Percentiles rank a stretch among this genome's conserved stretches.
These are phyloP conservation scores for Hypoxylon trugodes DNA, from an alignment of 495 filamentous ascomycete genomes.

Conservation along the genomic window DNA sequence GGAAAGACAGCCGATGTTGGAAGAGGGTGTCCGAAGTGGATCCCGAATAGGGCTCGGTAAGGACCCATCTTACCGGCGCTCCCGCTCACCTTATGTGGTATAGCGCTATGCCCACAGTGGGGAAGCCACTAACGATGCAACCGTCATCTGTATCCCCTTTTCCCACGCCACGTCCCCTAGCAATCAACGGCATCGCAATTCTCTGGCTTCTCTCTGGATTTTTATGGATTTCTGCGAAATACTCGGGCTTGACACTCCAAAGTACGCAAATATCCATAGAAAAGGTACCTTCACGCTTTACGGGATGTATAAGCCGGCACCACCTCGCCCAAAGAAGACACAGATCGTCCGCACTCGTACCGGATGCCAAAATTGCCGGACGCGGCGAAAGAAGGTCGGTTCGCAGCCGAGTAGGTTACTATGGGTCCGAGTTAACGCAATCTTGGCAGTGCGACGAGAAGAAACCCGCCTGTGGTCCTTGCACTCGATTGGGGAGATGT, in stretches of 20 bases:
- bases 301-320: neutral
- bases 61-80: neutral
- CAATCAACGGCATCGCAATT: neutral
- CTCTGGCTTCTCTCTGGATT: neutral
- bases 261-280: no score
- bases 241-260: neutral
- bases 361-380: slow-evolving; percentile 1
- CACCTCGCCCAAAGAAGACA: neutral
- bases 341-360: neutral
- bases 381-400: neutral
- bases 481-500: neutral
- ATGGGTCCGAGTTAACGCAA: neutral
- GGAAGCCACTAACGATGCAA: neutral
- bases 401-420: neutral
- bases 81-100: neutral
- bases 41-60: no score
- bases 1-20: no score
- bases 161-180: neutral
- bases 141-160: neutral
- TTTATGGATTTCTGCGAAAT: neutral
- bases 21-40: no score
- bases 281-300: neutral
- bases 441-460: neutral
- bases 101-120: neutral
- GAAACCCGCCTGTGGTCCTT: neutral